A percentile compares a stretch with the other conserved stretches of the same genome.
phyloP scores from a whole-genome alignment of 257 asterid species.

The Salvia splendens region DNA sequence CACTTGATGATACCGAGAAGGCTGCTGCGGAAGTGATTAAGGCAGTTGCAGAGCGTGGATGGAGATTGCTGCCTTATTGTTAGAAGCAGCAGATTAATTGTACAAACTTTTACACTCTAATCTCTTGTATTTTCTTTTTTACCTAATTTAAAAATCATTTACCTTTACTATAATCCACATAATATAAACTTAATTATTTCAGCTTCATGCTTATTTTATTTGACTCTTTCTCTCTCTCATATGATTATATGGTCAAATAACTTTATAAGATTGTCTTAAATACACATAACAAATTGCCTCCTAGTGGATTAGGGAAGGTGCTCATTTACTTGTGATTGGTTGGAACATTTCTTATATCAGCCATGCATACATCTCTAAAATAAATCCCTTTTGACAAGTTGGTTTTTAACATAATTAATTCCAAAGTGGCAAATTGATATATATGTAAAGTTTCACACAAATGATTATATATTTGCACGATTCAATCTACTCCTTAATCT shows the following conservation, averaged over 20 bases:
- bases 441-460: not conserved
- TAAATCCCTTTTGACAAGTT: constrained; percentile 12
- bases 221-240: not conserved
- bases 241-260: not conserved
- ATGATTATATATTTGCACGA: constrained; percentile 12
- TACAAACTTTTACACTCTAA: not conserved
- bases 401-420: not conserved
- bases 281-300: not conserved
- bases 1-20: constrained; percentile 63
- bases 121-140: not conserved
- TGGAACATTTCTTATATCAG: not conserved
- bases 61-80: constrained; percentile 49
- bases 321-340: not conserved
- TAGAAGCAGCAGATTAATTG: too few relatives aligned
- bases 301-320: constrained; percentile 59
- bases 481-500: constrained; percentile 19
- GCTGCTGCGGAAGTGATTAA: constrained; percentile 65
- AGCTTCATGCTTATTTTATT: not conserved
- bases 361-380: constrained; percentile 16
- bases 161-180: too few relatives aligned
- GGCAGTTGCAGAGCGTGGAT: constrained; percentile 62
- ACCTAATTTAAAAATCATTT: too few relatives aligned
- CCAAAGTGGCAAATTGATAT: too few relatives aligned
- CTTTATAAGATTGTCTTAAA: not conserved
- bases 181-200: not conserved